A percentile compares a stretch with the other conserved stretches of the same genome.
Conservation (phyloP, 2,329 filamentous ascomycete species). For the Colletotrichum coccodes region DNA sequence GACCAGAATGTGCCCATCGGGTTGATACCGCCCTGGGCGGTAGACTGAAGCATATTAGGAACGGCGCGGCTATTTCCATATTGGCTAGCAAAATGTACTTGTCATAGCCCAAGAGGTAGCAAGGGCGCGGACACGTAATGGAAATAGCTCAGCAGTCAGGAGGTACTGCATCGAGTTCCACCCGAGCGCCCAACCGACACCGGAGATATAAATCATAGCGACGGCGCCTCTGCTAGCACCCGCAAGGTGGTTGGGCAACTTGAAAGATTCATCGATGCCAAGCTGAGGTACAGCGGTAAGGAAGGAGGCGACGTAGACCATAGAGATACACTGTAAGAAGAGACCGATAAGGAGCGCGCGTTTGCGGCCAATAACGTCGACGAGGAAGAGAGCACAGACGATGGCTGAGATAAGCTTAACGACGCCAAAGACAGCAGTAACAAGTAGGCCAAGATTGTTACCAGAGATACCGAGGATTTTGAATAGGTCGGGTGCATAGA, state of each 20-base stretch:
- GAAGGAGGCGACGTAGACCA: constrained; percentile 72
- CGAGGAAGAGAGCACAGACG: constrained; percentile 79
- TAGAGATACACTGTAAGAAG: constrained; percentile 66
- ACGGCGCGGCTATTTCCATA: constrained; percentile 82
- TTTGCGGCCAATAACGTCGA: constrained; percentile 83
- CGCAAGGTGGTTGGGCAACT: constrained; percentile 58
- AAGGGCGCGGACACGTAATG: constrained; percentile 76
- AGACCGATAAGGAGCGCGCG: constrained; percentile 71
- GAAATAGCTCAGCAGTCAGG: constrained; percentile 81
- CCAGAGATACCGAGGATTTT: constrained; percentile 76
- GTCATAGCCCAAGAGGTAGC: constrained; percentile 80
- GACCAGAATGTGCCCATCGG: constrained; percentile 81
- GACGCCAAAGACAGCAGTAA: constrained; percentile 80
- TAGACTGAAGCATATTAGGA: constrained; percentile 75
- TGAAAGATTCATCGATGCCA: constrained; percentile 58
- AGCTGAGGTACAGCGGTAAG: constrained; percentile 69
- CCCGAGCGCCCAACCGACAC: constrained; percentile 75
- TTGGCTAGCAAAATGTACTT: constrained; percentile 81
- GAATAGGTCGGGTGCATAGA: constrained; percentile 82
- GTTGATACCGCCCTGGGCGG: constrained; percentile 56
- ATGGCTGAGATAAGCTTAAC: constrained; percentile 76
- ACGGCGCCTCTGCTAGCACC: constrained; percentile 73
- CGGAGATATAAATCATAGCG: constrained; percentile 78
- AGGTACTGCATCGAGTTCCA: constrained; percentile 86
- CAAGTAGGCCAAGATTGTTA: constrained; percentile 73